These are phyloP conservation scores for Tulasnella sp. DNA, from an alignment of 768 basidiomycete species.

Conservation along the genomic window DNA sequence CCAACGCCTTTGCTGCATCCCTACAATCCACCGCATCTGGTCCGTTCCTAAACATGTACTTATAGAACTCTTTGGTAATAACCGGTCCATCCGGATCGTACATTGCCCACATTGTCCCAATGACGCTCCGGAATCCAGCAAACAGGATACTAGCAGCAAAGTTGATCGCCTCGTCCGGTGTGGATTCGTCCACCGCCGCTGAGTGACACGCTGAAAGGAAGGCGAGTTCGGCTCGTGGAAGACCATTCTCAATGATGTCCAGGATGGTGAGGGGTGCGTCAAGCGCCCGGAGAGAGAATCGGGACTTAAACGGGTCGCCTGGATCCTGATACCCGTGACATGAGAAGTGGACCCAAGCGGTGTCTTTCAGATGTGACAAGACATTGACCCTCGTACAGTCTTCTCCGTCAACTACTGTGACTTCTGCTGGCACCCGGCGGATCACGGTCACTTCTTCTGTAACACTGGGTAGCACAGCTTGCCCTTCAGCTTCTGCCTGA, in stretches of 20 bases:
- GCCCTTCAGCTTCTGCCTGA: background rate
- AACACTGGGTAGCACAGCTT: background rate
- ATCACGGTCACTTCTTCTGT: background rate
- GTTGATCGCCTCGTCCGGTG: background rate
- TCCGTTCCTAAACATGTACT: background rate
- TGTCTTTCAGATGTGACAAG: background rate
- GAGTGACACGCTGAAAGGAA: background rate
- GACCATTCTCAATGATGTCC: background rate
- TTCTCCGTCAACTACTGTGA: background rate
- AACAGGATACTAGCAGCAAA: slow-evolving; percentile 9
- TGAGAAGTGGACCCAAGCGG: slow-evolving; percentile 8
- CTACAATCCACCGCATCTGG: too few relatives aligned
- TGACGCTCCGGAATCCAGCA: background rate
- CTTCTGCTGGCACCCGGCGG: too few relatives aligned
- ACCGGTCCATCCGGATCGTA: slow-evolving; percentile 10
- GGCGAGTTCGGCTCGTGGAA: slow-evolving; percentile 5
- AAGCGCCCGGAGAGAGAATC: background rate
- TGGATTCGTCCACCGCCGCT: background rate
- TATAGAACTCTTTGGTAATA: slow-evolving; percentile 7
- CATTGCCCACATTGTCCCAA: slow-evolving; percentile 15
- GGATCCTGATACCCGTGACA: slow-evolving; percentile 3
- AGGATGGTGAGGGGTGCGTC: background rate
- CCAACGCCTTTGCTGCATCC: too few relatives aligned
- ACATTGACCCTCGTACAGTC: background rate
- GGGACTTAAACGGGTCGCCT: background rate